These are phyloP conservation scores for Neurospora sp. DNA, from an alignment of 495 filamentous ascomycete species.

Conservation along the genomic window DNA sequence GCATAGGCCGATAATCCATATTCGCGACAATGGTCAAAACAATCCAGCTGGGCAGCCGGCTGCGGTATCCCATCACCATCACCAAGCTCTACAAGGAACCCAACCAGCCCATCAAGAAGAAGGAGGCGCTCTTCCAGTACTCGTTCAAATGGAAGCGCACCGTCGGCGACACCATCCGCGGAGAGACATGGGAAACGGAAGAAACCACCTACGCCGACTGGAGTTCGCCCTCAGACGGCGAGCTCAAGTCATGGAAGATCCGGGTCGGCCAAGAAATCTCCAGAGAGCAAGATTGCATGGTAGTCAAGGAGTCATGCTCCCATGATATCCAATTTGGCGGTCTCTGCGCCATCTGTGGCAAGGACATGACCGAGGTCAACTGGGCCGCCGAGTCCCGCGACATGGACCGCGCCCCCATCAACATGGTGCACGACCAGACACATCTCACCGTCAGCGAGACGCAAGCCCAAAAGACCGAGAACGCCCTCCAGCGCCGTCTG, in stretches of 20 bases:
- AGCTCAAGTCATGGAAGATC: slow-evolving; percentile 64
- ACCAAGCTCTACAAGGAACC: slow-evolving; percentile 69
- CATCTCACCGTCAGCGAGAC: slow-evolving; percentile 60
- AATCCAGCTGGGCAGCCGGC: slow-evolving; percentile 41
- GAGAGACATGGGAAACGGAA: slow-evolving; percentile 45
- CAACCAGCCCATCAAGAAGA: slow-evolving; percentile 62
- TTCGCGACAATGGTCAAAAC: slow-evolving; percentile 24
- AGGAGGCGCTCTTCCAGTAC: slow-evolving; percentile 74
- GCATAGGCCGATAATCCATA: neutral
- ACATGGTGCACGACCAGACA: slow-evolving; percentile 86
- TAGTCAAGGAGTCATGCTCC: slow-evolving; percentile 83
- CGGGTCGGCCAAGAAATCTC: slow-evolving; percentile 59
- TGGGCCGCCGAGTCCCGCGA: slow-evolving; percentile 44
- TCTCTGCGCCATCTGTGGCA: slow-evolving; percentile 84
- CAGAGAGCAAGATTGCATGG: slow-evolving; percentile 48
- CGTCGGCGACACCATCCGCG: slow-evolving; percentile 59
- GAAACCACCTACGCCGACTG: slow-evolving; percentile 66
- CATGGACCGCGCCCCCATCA: slow-evolving; percentile 76
- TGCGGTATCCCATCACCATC: slow-evolving; percentile 94
- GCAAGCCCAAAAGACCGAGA: slow-evolving; percentile 73
- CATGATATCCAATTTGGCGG: slow-evolving; percentile 87
- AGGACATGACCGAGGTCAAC: slow-evolving; percentile 78
- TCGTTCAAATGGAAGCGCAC: slow-evolving; percentile 63
- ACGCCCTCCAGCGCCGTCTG: slow-evolving; percentile 74
- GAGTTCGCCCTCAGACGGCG: slow-evolving; percentile 74